Evolutionary conservation across 768 basidiomycete genomes (phyloP), one percentile per base, ranked within the genome.

Genomic region (Leccinum longicurvipes): DNA sequence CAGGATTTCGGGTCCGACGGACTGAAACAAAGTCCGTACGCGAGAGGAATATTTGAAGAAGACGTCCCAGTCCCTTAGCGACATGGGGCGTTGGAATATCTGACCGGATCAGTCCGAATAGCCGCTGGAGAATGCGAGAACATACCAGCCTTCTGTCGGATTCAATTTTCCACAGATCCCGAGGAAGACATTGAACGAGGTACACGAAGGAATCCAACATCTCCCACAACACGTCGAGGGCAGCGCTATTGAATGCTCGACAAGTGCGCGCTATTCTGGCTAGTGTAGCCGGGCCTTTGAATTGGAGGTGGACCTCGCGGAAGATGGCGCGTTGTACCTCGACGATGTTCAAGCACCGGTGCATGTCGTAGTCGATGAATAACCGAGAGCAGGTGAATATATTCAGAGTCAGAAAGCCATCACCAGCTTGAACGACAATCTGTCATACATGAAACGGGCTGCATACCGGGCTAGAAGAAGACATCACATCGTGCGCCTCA

Each of bases 311-410:
- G 24, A 70, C 47, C 12, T 65, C 50, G 3, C 54, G 49, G 23
- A 69, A 71, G 44, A 69, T 56, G 44, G 50, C 51, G 0, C 52
- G 57, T 23, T 72, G 70, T 1, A 70, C 66, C 48, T 70, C 66
- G 24, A 60, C 56, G 47, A 72, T 68, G 48, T 24, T 41, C 53
- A 70, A 53, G 54, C 70, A 64, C n/a, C 42, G 58, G 48, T 70
- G 58, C 66, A 70, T 68, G 41, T 47, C 24, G 24, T 44, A 11
- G 39, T 41, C 19, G 10, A 41, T 19, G 39, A 6, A 41, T 11
- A 41, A 21, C 39, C n/a, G 5, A 41, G n/a, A n/a, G n/a, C n/a
- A n/a, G n/a, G 36, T 9, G 7, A 19, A 41, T 11, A n/a, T 15
- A 15, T 19, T 27, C 6, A 21, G 28, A 32, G 15, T 12, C 19